A percentile compares a stretch with the other conserved stretches of the same genome.
phyloP scores from a whole-genome alignment of 768 basidiomycete genomes.

The Mycena kentingensis region DNA sequence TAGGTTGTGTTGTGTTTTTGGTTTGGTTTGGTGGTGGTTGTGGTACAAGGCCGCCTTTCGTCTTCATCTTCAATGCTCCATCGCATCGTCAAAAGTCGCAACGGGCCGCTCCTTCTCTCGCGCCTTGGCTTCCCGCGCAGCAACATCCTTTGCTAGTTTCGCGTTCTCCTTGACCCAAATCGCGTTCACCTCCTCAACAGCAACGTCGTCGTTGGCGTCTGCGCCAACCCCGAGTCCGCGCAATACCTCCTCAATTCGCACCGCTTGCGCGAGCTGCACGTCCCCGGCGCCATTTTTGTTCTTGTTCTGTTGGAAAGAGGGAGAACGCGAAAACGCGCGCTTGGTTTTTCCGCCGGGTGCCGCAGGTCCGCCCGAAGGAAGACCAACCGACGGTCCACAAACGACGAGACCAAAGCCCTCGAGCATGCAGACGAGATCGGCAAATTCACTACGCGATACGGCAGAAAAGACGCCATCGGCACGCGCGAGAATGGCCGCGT shows the following conservation, averaged over 20 bases:
- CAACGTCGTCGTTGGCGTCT: slow-evolving; percentile 37
- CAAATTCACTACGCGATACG: slow-evolving; percentile 76
- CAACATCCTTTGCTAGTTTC: slow-evolving; percentile 46
- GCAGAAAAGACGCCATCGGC: slow-evolving; percentile 57
- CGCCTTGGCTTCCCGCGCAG: slow-evolving; percentile 30
- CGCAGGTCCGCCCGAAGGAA: slow-evolving; percentile 23
- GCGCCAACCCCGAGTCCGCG: slow-evolving; percentile 61
- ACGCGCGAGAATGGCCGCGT: slow-evolving; percentile 58
- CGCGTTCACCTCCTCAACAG: slow-evolving; percentile 51
- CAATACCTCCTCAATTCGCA: slow-evolving; percentile 69
- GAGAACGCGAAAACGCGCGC: slow-evolving; percentile 55
- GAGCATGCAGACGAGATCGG: slow-evolving; percentile 67
- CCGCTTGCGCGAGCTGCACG: slow-evolving; percentile 59
- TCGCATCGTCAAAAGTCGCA: slow-evolving; percentile 46
- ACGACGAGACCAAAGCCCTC: slow-evolving; percentile 70
- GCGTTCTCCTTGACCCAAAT: slow-evolving; percentile 57
- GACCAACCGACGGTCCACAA: slow-evolving; percentile 40
- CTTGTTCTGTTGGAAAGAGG: slow-evolving; percentile 53
- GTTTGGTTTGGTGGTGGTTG: not conserved
- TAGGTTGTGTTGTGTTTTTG: not conserved
- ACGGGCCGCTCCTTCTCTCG: slow-evolving; percentile 20
- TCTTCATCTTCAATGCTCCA: slow-evolving; percentile 39
- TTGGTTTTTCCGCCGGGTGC: slow-evolving; percentile 51
- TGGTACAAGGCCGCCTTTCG: not conserved
- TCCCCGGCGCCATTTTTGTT: slow-evolving; percentile 43